Conservation (phyloP, 768 basidiomycete species). For the Trametes coccinea region DNA sequence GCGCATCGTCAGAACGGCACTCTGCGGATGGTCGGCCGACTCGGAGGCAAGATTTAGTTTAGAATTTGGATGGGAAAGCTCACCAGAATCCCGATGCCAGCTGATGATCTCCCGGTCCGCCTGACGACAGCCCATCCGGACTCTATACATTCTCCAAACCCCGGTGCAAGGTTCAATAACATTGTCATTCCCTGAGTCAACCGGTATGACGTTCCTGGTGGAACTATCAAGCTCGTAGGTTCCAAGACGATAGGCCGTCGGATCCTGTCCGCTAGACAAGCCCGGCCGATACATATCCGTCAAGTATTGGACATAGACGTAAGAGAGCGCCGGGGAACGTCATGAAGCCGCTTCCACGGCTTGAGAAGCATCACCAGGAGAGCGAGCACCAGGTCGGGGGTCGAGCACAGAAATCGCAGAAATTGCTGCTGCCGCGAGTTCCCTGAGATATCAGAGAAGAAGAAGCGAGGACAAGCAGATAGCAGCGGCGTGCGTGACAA, state of each 20-base stretch:
- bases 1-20: constrained; percentile 10
- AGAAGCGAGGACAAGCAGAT: too few species aligned
- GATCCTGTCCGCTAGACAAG: neutral
- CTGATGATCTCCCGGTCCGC: constrained; percentile 22
- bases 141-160: neutral
- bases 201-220: constrained; percentile 7
- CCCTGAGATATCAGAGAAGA: neutral
- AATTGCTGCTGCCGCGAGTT: neutral
- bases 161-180: constrained; percentile 6
- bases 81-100: constrained; percentile 19
- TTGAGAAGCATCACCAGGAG: neutral
- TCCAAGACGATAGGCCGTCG: neutral
- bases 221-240: constrained; percentile 2
- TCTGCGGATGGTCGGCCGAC: constrained; percentile 14
- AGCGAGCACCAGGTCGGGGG: neutral
- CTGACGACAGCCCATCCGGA: constrained; percentile 15
- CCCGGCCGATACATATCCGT: neutral
- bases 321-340: neutral
- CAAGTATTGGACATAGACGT: neutral
- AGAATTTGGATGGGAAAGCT: constrained; percentile 20
- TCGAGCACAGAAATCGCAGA: neutral
- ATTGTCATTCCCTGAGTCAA: constrained; percentile 12
- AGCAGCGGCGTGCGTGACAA: neutral
- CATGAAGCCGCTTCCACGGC: too few species aligned
- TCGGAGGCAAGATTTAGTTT: constrained; percentile 14